Conservation (phyloP, 495 filamentous ascomycete species). For the Neurospora discreta region DNA sequence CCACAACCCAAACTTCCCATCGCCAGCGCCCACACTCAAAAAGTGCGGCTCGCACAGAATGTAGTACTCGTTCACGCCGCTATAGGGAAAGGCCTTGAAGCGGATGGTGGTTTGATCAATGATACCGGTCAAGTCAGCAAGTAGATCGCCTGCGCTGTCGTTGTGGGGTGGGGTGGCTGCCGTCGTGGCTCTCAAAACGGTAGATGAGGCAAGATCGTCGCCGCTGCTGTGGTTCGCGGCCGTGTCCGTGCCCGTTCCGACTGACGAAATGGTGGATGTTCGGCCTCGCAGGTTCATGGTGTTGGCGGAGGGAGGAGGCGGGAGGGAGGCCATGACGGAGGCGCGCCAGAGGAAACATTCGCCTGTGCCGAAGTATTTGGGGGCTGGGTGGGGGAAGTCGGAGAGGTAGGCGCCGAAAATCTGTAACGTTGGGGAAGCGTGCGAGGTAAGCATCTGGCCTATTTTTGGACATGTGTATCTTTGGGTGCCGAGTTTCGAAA, state of each 20-base stretch:
- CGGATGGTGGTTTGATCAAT: slow-evolving; percentile 46
- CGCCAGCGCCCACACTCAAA: slow-evolving; percentile 73
- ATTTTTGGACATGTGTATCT: background rate
- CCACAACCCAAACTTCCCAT: slow-evolving; percentile 90
- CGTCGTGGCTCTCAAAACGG: slow-evolving; percentile 3
- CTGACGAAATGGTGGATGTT: slow-evolving; percentile 49
- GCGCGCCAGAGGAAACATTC: slow-evolving; percentile 98
- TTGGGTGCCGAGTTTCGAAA: background rate
- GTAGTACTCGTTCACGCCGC: slow-evolving; percentile 90
- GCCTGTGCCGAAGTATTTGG: slow-evolving; percentile 88
- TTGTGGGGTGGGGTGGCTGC: background rate
- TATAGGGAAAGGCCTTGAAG: slow-evolving; percentile 96
- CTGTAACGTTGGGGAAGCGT: slow-evolving; percentile 3
- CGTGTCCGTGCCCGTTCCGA: background rate
- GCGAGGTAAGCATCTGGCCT: background rate
- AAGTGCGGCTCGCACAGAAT: slow-evolving; percentile 86
- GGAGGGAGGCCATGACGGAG: slow-evolving; percentile 46
- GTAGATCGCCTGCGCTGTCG: background rate
- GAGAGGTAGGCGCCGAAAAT: slow-evolving; percentile 93
- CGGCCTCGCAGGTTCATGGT: slow-evolving; percentile 55
- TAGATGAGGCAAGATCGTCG: background rate
- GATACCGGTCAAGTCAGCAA: background rate
- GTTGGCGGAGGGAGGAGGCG: slow-evolving; percentile 66
- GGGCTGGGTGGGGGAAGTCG: slow-evolving; percentile 64
- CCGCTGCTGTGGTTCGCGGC: background rate